Evolutionary conservation across 495 filamentous ascomycete species (phyloP).

Genomic region (Lasiosphaeriaceae sp.): DNA sequence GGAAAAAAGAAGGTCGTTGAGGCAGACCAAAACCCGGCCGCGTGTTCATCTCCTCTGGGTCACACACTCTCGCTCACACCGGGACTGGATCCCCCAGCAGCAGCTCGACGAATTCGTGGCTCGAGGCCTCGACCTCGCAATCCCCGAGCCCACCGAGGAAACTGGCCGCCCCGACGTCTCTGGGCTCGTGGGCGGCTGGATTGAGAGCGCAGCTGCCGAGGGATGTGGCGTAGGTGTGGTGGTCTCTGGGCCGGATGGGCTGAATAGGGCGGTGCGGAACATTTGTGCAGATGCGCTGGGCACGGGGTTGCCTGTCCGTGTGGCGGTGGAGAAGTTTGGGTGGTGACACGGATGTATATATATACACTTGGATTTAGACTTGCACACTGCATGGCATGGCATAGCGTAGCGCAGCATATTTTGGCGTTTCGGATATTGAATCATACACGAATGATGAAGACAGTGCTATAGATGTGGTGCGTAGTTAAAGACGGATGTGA

Average conservation of each 20-base stretch:
- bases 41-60: constrained; percentile 55
- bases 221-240: constrained; percentile 40
- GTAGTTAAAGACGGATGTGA: no score
- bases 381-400: background rate
- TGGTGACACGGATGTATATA: constrained; percentile 32
- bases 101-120: constrained; percentile 41
- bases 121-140: constrained; percentile 43
- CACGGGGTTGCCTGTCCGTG: constrained; percentile 34
- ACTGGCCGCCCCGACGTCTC: constrained; percentile 50
- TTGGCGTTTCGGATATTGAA: background rate
- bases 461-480: no score
- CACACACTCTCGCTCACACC: constrained; percentile 46
- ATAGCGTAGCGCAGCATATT: background rate
- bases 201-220: constrained; percentile 23
- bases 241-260: constrained; percentile 51
- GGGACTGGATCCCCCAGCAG: constrained; percentile 46
- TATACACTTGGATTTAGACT: background rate
- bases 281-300: constrained; percentile 43
- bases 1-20: background rate
- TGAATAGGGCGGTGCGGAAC: constrained; percentile 51
- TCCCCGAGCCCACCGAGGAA: constrained; percentile 50
- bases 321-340: constrained; percentile 49
- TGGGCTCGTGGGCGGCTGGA: constrained; percentile 29
- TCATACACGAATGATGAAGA: no score
- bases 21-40: constrained; percentile 20